These are phyloP conservation scores for Wallacemonas rigidus DNA, from an alignment of 208 protist genomes.

Conservation along the genomic window DNA sequence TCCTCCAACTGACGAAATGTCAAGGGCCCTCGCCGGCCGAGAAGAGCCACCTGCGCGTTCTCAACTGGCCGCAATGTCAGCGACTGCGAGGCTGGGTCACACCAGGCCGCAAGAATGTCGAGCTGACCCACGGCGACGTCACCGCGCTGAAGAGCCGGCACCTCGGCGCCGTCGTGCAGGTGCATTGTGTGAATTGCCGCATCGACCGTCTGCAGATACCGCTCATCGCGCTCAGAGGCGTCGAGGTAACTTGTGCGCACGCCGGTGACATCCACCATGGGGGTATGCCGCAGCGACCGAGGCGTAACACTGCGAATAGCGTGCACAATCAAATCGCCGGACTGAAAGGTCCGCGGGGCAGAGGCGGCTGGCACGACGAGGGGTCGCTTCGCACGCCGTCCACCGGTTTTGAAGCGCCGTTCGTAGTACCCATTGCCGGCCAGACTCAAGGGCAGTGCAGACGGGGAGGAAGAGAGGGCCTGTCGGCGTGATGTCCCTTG, in stretches of 20 bases:
- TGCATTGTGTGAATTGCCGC: constrained; percentile 80
- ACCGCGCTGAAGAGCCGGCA: constrained; percentile 73
- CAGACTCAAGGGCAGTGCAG: constrained; percentile 40
- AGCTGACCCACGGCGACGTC: constrained; percentile 56
- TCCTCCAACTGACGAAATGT: constrained; percentile 57
- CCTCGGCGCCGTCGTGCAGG: constrained; percentile 75
- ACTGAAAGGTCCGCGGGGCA: constrained; percentile 2
- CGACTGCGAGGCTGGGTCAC: constrained; percentile 1
- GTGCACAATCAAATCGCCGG: constrained; percentile 47
- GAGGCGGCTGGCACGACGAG: neutral
- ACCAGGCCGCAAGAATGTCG: constrained; percentile 46
- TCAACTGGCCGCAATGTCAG: constrained; percentile 31
- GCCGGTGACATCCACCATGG: constrained; percentile 75
- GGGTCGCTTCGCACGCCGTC: neutral
- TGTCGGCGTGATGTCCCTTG: no score
- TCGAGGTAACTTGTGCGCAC: constrained; percentile 68
- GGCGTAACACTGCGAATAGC: constrained; percentile 36
- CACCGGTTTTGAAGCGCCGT: constrained; percentile 38
- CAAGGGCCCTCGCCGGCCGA: constrained; percentile 32
- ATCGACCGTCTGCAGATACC: constrained; percentile 42
- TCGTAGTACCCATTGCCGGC: constrained; percentile 80
- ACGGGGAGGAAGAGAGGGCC: neutral
- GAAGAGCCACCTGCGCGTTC: constrained; percentile 43
- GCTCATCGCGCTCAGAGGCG: constrained; percentile 35
- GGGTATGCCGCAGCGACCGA: constrained; percentile 35